These are phyloP conservation scores for Cercospora brassicicola DNA, from an alignment of 2,329 filamentous ascomycete species.

Conservation along the genomic window DNA sequence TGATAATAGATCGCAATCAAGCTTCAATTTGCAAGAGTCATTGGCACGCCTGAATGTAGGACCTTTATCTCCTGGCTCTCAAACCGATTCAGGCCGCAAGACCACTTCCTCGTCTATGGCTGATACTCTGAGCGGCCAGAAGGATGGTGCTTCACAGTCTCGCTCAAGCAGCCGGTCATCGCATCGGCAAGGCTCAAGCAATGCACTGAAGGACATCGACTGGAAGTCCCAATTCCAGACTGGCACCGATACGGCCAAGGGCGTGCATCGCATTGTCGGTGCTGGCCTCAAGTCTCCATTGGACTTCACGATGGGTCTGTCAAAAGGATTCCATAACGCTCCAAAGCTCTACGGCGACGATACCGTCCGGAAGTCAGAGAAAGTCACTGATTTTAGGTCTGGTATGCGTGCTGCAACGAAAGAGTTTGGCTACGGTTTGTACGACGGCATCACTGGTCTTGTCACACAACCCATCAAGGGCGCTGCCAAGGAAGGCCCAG, in stretches of 20 bases:
- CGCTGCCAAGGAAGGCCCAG: conserved; percentile 60
- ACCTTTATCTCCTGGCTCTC: conserved; percentile 24
- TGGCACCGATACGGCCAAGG: conserved; percentile 38
- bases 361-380: conserved; percentile 73
- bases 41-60: conserved; percentile 31
- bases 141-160: conserved; percentile 23
- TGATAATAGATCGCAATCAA: conserved; percentile 28
- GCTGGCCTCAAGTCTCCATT: conserved; percentile 69
- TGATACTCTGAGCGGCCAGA: conserved; percentile 28
- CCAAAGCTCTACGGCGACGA: conserved; percentile 83
- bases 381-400: conserved; percentile 73
- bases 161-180: conserved; percentile 27
- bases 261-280: conserved; percentile 40
- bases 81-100: conserved; percentile 9
- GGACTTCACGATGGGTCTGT: conserved; percentile 79
- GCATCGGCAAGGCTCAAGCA: conserved; percentile 15
- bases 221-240: conserved; percentile 30
- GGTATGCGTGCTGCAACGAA: conserved; percentile 69
- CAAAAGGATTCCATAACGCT: conserved; percentile 84
- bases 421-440: conserved; percentile 72
- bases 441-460: conserved; percentile 73
- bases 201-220: conserved; percentile 16
- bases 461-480: conserved; percentile 70
- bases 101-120: conserved; percentile 27
- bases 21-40: conserved; percentile 37